phyloP scores from a whole-genome alignment of 805 yeast genomes.

The Starmerella floricola region DNA sequence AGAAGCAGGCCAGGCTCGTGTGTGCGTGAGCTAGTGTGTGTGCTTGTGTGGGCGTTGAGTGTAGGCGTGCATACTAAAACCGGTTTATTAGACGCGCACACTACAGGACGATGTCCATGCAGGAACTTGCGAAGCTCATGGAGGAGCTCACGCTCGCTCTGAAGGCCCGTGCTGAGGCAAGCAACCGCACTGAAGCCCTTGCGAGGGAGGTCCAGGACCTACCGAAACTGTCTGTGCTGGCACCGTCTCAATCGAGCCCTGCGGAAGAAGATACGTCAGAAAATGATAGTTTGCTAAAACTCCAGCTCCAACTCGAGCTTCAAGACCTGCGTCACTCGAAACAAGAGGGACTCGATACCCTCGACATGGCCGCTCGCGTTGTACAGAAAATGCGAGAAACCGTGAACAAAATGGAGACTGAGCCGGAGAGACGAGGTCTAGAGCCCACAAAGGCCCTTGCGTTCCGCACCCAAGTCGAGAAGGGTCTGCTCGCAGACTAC shows the following conservation, averaged over 20 bases:
- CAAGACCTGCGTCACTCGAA: constrained; percentile 18
- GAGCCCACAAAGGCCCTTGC: too few species aligned
- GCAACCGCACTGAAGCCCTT: constrained; percentile 15
- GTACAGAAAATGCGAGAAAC: constrained; percentile 14
- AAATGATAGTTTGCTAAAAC: background rate
- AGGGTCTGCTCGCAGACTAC: constrained; percentile 8
- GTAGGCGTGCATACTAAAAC: too few species aligned
- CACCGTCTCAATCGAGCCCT: background rate
- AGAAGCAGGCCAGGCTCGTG: too few species aligned
- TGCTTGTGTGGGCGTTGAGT: too few species aligned
- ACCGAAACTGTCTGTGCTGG: constrained; percentile 17
- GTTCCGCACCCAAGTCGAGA: constrained; percentile 12
- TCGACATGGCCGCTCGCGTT: constrained; percentile 12
- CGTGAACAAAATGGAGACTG: constrained; percentile 9
- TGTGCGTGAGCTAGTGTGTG: too few species aligned
- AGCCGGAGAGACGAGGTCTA: too few species aligned
- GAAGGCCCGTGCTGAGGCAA: constrained; percentile 21
- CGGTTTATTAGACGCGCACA: too few species aligned
- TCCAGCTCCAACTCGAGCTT: constrained; percentile 16
- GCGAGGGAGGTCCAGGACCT: constrained; percentile 20
- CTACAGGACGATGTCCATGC: constrained; percentile 9
- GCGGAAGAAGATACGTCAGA: background rate
- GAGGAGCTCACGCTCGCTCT: constrained; percentile 24
- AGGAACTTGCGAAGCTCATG: constrained; percentile 23
- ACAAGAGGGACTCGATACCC: constrained; percentile 19